Conservation (phyloP, 179 eudicot species). For the Amaranthus tricolor region DNA sequence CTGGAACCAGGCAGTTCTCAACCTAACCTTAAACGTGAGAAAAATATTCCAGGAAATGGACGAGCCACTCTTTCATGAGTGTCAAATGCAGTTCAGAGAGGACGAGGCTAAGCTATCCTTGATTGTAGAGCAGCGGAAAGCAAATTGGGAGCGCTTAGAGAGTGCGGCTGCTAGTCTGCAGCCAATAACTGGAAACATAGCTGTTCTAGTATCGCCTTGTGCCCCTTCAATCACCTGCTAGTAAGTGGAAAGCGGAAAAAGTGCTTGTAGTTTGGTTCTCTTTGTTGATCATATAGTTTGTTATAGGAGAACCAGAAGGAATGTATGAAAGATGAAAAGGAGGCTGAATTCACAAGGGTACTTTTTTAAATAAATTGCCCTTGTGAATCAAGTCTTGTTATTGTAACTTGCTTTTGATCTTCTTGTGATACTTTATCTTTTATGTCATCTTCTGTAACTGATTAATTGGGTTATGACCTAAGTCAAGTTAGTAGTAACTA, state of each 20-base stretch:
- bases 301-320: conserved; percentile 18
- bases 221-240: conserved; percentile 44
- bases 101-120: conserved; percentile 42
- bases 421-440: conserved; percentile 20
- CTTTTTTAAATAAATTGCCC: conserved; percentile 36
- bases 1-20: conserved; percentile 80
- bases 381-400: conserved; percentile 27
- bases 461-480: conserved; percentile 18
- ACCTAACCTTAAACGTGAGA: conserved; percentile 57
- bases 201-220: conserved; percentile 56
- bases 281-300: neutral
- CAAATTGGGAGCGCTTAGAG: conserved; percentile 70
- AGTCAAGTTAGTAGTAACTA: conserved; percentile 23
- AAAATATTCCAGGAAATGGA: conserved; percentile 76
- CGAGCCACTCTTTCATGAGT: conserved; percentile 45
- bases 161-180: conserved; percentile 56
- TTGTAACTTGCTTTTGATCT: conserved; percentile 24
- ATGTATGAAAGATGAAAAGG: conserved; percentile 38
- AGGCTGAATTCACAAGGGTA: conserved; percentile 27
- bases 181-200: conserved; percentile 64
- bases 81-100: conserved; percentile 51
- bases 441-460: conserved; percentile 21
- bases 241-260: conserved; percentile 13
- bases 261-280: conserved; percentile 29
- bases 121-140: conserved; percentile 46